Base-by-base conservation (phyloP, 2,329 filamentous ascomycete species). In the Pseudogymnoascus sp. region DNA sequence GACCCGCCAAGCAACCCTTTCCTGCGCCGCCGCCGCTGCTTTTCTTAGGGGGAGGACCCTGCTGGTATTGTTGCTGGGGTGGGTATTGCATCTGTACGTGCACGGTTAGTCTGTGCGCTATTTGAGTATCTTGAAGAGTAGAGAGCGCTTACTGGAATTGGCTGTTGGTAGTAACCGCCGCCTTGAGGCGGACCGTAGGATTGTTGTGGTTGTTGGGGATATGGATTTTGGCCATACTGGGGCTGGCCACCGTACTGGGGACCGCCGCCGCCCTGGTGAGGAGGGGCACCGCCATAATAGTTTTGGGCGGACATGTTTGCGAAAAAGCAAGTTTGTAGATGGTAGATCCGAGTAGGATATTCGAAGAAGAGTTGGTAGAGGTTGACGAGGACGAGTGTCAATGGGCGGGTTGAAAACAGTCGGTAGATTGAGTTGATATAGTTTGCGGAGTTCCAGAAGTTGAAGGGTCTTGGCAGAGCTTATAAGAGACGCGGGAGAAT, bases 11-110 rank as follows among this genome's bases (percentile, higher is more conserved):
- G 66, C 79, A 81, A 62, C 77, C 77, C 26, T 68, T 71, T 46
- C 75, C 75, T 29, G 76, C 75, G 33, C 70, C 75, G 33, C 74
- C 73, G 59, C 75, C 73, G 40, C 72, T 70, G 29, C 70, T 69
- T 63, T 70, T 69, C 53, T 70, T 72, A 21, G 73, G 77, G 61
- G 74, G 75, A 15, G 74, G 74, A 65, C 77, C 76, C 65, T 78
- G 77, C 67, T 80, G 77, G 69, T 80, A 79, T 64, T 78, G 75
- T 76, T 80, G 80, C 11, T 56, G 50, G 63, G 72, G 77, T 11
- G 71, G 74, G 65, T 78, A 77, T 50, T 76, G 75, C 50, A 78
- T 78, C 68, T 80, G 78, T 77, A 76, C 44, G 72, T 67, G 15
- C 6, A 7, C 13, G 26, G 44, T 37, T 38, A 26, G 35, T 31